Conservation (phyloP, 768 basidiomycete species). For the Tephrocybe sp. region DNA sequence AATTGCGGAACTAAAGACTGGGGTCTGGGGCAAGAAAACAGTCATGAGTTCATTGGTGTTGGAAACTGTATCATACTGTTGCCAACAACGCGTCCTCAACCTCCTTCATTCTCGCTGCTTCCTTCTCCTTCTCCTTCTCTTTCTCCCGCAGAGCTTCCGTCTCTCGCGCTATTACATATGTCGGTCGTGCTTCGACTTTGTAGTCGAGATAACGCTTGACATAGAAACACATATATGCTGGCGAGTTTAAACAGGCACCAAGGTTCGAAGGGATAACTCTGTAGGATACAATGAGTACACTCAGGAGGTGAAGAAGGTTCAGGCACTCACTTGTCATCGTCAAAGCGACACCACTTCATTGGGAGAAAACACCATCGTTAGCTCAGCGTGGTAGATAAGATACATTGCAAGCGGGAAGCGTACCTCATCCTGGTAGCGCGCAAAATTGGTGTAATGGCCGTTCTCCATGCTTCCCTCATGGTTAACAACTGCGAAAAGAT, state of each 20-base stretch:
- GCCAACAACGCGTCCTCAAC: conserved; percentile 67
- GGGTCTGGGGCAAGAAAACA: too few relatives aligned
- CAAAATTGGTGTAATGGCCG: conserved; percentile 91
- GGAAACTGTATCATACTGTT: conserved; percentile 26
- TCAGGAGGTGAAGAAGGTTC: conserved; percentile 1
- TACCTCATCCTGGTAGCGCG: conserved; percentile 82
- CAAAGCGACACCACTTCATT: conserved; percentile 85
- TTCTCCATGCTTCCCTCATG: conserved; percentile 95
- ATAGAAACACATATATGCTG: conserved; percentile 95
- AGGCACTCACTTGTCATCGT: conserved; percentile 77
- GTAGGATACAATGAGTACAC: conserved; percentile 12
- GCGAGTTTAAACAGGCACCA: conserved; percentile 62
- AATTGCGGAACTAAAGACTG: too few relatives aligned
- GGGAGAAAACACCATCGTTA: conserved; percentile 3
- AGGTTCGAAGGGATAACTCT: conserved; percentile 75
- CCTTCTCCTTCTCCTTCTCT: conserved; percentile 43
- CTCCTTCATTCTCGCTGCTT: conserved; percentile 52
- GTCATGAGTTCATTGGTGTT: background rate
- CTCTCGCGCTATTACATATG: conserved; percentile 64
- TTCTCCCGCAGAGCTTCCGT: conserved; percentile 62
- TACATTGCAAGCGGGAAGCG: conserved; percentile 22
- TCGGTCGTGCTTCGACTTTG: conserved; percentile 64
- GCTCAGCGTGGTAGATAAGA: background rate
- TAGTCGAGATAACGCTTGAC: conserved; percentile 89
- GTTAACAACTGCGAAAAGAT: conserved; percentile 90